These are phyloP conservation scores for Candida vaughaniae DNA, from an alignment of 805 yeast species.

Conservation along the genomic window DNA sequence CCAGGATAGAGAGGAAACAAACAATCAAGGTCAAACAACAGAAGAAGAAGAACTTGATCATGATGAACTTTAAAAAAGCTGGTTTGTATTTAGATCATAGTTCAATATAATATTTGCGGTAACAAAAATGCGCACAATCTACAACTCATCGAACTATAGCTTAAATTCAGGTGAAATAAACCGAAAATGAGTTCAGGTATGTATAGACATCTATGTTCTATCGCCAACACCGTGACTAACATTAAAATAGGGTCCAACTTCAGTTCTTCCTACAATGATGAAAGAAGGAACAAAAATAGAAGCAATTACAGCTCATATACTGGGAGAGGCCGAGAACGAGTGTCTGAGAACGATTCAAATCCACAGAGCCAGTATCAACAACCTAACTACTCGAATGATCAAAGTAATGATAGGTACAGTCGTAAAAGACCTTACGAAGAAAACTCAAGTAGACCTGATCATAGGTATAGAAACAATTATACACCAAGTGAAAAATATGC, in stretches of 20 bases:
- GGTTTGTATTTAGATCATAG: no score
- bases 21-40: neutral
- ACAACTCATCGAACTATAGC: no score
- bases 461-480: no score
- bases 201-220: no score
- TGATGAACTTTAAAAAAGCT: conserved; percentile 20
- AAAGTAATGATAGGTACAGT: conserved; percentile 17
- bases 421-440: conserved; percentile 11
- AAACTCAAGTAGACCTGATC: no score
- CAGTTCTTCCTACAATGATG: conserved; percentile 5
- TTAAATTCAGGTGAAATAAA: no score
- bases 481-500: no score
- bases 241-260: neutral
- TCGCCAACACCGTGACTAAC: conserved; percentile 7
- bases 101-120: no score
- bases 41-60: conserved; percentile 14
- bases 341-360: conserved; percentile 15
- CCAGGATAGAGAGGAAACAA: conserved; percentile 1
- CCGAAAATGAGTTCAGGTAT: conserved; percentile 8
- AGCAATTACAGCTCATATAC: conserved; percentile 5
- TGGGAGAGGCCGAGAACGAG: conserved; percentile 15
- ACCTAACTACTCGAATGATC: conserved; percentile 7
- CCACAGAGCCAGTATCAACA: no score
- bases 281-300: conserved; percentile 5
- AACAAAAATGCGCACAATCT: neutral